phyloP scores from a whole-genome alignment of 768 basidiomycete species.

The Gloeostereum incarnatum region DNA sequence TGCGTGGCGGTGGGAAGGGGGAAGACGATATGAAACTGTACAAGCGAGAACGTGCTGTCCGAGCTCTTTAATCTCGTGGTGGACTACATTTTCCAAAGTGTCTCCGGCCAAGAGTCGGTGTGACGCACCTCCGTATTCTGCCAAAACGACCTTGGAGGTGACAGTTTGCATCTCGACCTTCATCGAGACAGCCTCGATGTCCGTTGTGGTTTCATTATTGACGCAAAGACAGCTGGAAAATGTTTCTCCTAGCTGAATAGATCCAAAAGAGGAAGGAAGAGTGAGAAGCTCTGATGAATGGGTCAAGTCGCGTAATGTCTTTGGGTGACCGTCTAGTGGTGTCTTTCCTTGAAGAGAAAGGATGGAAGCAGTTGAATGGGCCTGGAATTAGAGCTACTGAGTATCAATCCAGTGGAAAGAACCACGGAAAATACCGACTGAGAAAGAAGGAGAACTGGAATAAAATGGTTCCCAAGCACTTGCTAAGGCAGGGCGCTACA shows the following conservation, averaged over 20 bases:
- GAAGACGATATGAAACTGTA: constrained; percentile 74
- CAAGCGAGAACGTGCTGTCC: constrained; percentile 87
- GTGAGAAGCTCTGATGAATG: constrained; percentile 72
- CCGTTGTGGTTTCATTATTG: constrained; percentile 64
- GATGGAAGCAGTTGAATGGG: constrained; percentile 1
- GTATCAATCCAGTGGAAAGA: no score
- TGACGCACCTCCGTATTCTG: constrained; percentile 52
- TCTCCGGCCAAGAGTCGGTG: constrained; percentile 43
- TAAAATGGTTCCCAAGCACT: constrained; percentile 83
- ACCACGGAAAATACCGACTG: no score
- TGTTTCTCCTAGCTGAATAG: constrained; percentile 84
- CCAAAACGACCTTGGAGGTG: constrained; percentile 50
- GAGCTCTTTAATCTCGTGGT: constrained; percentile 90
- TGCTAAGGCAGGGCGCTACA: constrained; percentile 64
- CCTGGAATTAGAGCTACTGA: not conserved
- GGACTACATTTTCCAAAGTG: constrained; percentile 57
- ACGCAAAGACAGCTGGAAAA: constrained; percentile 78
- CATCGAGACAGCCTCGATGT: constrained; percentile 55
- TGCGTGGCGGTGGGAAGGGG: constrained; percentile 41
- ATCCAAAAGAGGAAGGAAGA: constrained; percentile 76
- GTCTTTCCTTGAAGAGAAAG: constrained; percentile 35
- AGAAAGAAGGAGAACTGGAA: constrained; percentile 74
- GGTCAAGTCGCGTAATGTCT: constrained; percentile 76
- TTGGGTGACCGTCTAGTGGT: constrained; percentile 70
- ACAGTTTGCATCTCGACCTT: constrained; percentile 84